Evolutionary conservation across 1,139 yeast species (phyloP), one percentile per base, ranked within the genome.

Genomic region (Arxiozyma telluris): DNA sequence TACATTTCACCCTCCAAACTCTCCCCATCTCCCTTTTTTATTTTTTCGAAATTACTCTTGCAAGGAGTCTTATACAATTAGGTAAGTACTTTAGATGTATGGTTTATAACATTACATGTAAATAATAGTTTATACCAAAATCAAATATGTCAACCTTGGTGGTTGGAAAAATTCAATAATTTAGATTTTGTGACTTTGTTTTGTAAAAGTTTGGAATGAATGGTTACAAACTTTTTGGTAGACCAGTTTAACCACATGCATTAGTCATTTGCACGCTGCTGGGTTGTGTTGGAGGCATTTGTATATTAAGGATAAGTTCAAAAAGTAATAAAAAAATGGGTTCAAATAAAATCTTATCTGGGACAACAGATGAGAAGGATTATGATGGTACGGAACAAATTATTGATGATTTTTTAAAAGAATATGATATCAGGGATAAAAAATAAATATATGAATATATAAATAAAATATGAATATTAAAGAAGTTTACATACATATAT

Each of bases 311-410:
- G 39, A 51, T 54, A 43, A 50, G 61, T 6, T 50, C 60, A 8
- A 57, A 53, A 46, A 20, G 22, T 21, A 47, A 44, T 15, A 54
- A 51, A 22, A 52, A 53, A 15, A 47, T 47, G 18, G 44, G 46
- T 12, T 21, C 42, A n/a, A 41, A 39, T 15, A 27, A 49, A 9
- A 22, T 51, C 2, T 25, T 47, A 15, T 22, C 15, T 23, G 25
- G 22, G 6, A 71, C 73, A 25, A 18, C 42, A 57, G 77, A 73
- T 56, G 82, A 30, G 23, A 49, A 38, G n/a, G 61, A 76, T n/a
- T 87, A 82, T 53, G 72, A 83, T 54, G 86, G 82, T 61, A 77
- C 82, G 57, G 87, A 82, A 64, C 80, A 81, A 65, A 71, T 80
- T 62, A 70, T 83, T 61, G 77, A 75, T 43, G 64, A 68, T 46